Evolutionary conservation across 352 stramenopile genomes (phyloP), one percentile per base, ranked within the genome.

Genomic region (Globisporangium spiculum): DNA sequence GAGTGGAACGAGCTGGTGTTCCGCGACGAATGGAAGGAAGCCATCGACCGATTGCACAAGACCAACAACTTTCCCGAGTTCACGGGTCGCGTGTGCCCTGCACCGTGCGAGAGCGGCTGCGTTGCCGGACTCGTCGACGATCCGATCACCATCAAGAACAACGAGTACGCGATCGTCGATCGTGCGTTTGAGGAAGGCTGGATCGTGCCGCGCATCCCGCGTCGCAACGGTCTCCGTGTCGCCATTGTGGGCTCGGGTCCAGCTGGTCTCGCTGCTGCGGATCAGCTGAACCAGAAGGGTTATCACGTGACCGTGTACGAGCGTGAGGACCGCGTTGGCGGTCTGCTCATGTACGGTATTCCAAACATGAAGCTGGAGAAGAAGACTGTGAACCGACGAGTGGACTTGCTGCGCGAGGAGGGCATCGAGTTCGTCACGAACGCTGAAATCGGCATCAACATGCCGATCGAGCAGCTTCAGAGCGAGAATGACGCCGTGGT

Each of bases 51-150:
- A 2, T 81, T 99, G 67, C 95, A 98, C 82, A 97, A 98, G 81
- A 99, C 97, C 66, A 99, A 99, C 86, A 99, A 99, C 84, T 99
- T 99, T 77, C 97, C 97, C 14, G 97, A 99, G 82, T 99, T 99
- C 73, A 99, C 97, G 0, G 97, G 97, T 68, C 87, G 97, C 65
- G 97, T 99, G 18, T 99, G 97, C 73, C 97, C 97, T 14, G 97
- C 97, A 63, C 97, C 97, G 6, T 99, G 97, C 67, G 97, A 99
- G 73, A 91, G 92, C 16, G 96, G 92, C 3, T 99, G 97, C 69
- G 97, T 99, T 3, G 95, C 96, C 12, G 97, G 97, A 5, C 84
- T 99, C 26, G 86, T 99, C 27, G 97, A 99, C 76, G 85, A 96
- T 54, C 95, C 96, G 54, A 92, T 99, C 38, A 99, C 97, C 7